Evolutionary conservation across 129 eudicot species (phyloP), one percentile per base, ranked within the genome.

Genomic region (Flaveria bidentis): DNA sequence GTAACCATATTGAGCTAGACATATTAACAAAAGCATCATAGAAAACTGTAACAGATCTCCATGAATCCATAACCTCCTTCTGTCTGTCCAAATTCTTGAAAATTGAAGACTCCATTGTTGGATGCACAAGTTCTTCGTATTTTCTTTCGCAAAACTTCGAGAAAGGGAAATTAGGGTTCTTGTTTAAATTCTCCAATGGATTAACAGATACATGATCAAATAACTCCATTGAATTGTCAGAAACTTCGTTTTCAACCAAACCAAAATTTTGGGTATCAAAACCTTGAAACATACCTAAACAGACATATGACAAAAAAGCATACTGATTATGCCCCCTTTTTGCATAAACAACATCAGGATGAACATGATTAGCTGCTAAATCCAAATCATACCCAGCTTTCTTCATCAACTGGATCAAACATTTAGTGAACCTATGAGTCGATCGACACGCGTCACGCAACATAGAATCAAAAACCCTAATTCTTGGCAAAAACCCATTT

Each of bases 1-100:
- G 96, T 77, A 88, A 60, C 99, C 99, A 94, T 30, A 94, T 75
- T 7, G 99, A 88, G 85, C 97, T 94, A 51, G 96, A 86, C 97
- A 91, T 89, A 45, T 83, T 87, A 66, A 94, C 93, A 74, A 94
- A 94, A 25, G 84, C 81, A 80, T 94, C 96, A 56, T 94, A 91
- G 23, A 94, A 94, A 22, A 79, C 89, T 10, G 87, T 81, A 75
- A 91, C 67, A 2, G 99, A 91, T 67, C 77, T 89, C 99, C 99
- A 91, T 5, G 99, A 87, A 49, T 87, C 94, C 82, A 94, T 72
- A n/a, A 94, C 90, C 51, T 72, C 90, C 78, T 87, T 91, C 76
- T 88, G 84, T 67, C 73, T 58, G 63, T 91, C 96, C 47, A 94
- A 72, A 73, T 83, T 83, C 55, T 87, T 91, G 50, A 94, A 94